These are phyloP conservation scores for Penicillium sclerotiorum DNA, from an alignment of 2,329 filamentous ascomycete genomes.

Conservation along the genomic window DNA sequence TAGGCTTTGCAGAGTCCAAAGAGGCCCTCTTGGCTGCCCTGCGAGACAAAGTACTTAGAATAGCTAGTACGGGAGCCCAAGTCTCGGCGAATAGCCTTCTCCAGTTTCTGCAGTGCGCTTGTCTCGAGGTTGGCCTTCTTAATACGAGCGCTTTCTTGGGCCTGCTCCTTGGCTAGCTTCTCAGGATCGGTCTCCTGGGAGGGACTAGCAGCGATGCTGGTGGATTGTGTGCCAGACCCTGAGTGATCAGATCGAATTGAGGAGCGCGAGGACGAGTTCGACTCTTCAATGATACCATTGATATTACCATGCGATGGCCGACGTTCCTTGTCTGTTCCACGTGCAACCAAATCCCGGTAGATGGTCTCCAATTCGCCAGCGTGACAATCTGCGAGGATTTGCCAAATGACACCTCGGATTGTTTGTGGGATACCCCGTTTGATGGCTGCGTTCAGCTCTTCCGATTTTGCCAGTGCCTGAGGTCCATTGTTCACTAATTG, in stretches of 20 bases:
- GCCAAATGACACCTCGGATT: constrained; percentile 98
- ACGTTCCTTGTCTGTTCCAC: constrained; percentile 73
- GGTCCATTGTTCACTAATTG: constrained; percentile 93
- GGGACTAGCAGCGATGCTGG: constrained; percentile 57
- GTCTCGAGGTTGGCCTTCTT: constrained; percentile 79
- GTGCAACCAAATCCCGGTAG: constrained; percentile 78
- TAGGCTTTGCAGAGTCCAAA: constrained; percentile 98
- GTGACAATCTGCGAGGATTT: constrained; percentile 93
- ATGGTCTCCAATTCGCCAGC: constrained; percentile 83
- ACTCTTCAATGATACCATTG: constrained; percentile 65
- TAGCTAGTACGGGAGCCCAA: constrained; percentile 91
- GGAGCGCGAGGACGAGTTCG: constrained; percentile 75
- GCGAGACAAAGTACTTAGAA: constrained; percentile 90
- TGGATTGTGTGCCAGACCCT: constrained; percentile 58
- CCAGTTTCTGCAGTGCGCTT: constrained; percentile 74
- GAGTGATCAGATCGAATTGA: constrained; percentile 81
- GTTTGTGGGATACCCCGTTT: constrained; percentile 91
- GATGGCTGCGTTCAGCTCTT: constrained; percentile 88
- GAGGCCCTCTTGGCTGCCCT: constrained; percentile 87
- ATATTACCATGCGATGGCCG: constrained; percentile 53
- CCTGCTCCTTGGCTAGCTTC: constrained; percentile 65
- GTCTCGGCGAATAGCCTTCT: constrained; percentile 89
- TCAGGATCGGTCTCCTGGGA: constrained; percentile 66
- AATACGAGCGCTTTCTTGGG: constrained; percentile 68
- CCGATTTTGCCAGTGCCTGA: constrained; percentile 82